A percentile compares a stretch with the other conserved stretches of the same genome.
Evolutionary conservation across 2,329 filamentous ascomycete genomes (phyloP).

Genomic region (Paradendryphiella salina): DNA sequence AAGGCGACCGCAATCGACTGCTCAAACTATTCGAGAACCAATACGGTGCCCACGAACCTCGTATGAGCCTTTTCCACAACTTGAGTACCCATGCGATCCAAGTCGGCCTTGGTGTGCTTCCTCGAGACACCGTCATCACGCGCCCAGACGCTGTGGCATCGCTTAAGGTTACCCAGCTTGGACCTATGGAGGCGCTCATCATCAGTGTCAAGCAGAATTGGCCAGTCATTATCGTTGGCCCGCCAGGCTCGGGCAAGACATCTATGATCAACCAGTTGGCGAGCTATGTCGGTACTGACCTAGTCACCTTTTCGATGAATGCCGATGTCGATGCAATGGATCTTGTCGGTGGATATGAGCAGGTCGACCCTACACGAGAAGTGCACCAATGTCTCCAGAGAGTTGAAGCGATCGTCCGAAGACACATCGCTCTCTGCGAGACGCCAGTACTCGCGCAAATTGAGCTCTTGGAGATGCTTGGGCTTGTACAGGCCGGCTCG

Average conservation of each 20-base stretch:
- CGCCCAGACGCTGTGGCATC: slow-evolving; percentile 30
- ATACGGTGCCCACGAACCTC: slow-evolving; percentile 56
- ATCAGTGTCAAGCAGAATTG: slow-evolving; percentile 84
- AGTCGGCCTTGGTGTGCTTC: slow-evolving; percentile 74
- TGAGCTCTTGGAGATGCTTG: slow-evolving; percentile 29
- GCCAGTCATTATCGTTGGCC: slow-evolving; percentile 84
- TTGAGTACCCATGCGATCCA: slow-evolving; percentile 69
- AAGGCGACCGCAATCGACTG: slow-evolving; percentile 68
- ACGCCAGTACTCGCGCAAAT: slow-evolving; percentile 12
- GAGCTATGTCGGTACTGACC: slow-evolving; percentile 71
- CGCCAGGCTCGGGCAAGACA: slow-evolving; percentile 86
- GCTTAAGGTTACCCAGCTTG: slow-evolving; percentile 57
- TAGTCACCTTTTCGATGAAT: slow-evolving; percentile 87
- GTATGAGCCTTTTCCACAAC: slow-evolving; percentile 66
- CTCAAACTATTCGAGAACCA: slow-evolving; percentile 66
- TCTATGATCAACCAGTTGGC: slow-evolving; percentile 78
- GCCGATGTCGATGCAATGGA: slow-evolving; percentile 97
- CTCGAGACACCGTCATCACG: slow-evolving; percentile 56
- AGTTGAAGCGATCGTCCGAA: slow-evolving; percentile 58
- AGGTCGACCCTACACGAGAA: slow-evolving; percentile 79
- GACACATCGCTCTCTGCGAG: slow-evolving; percentile 20
- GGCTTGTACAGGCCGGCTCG: slow-evolving; percentile 1
- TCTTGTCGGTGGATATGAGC: slow-evolving; percentile 94
- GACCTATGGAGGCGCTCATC: slow-evolving; percentile 82
- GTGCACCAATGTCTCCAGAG: slow-evolving; percentile 63